Conservation (phyloP, 208 protist genomes). For the Leishmania gerbilli region DNA sequence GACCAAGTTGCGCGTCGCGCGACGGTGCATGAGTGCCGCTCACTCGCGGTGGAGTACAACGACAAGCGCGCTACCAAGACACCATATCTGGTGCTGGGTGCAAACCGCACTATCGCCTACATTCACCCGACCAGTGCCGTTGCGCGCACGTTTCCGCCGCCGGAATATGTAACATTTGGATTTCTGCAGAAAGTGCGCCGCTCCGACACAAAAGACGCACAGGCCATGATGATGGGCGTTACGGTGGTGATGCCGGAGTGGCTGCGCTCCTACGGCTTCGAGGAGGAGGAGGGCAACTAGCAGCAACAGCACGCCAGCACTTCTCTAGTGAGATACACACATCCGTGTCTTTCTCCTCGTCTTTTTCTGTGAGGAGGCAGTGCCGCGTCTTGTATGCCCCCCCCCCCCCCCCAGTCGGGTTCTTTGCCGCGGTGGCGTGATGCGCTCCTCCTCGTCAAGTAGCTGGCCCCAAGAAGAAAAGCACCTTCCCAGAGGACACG, state of each 20-base stretch:
- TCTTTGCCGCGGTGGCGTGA: neutral
- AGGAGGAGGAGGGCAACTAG: conserved; percentile 29
- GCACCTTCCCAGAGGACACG: neutral
- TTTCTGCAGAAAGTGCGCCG: conserved; percentile 75
- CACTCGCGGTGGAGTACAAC: conserved; percentile 82
- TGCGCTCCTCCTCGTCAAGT: neutral
- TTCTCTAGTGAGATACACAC: neutral
- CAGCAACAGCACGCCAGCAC: neutral
- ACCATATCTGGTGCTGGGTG: conserved; percentile 77
- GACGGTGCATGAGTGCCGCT: conserved; percentile 88
- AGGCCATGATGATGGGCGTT: conserved; percentile 88
- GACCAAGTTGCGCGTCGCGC: conserved; percentile 90
- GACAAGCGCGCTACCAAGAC: conserved; percentile 78
- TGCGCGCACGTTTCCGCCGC: conserved; percentile 78
- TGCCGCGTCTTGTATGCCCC: neutral
- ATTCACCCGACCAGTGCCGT: conserved; percentile 88
- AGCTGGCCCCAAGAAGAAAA: neutral
- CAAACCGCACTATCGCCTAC: conserved; percentile 67
- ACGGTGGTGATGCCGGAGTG: conserved; percentile 90
- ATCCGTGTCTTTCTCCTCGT: neutral
- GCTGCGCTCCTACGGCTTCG: conserved; percentile 69
- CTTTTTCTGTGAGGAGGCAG: neutral
- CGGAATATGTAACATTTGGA: conserved; percentile 87
- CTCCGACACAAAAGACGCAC: conserved; percentile 70
- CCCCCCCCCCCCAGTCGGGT: neutral